Evolutionary conservation across 225 moss, liverwort and hornwort genomes (phyloP), one percentile per base, ranked within the genome.

Genomic region (Marchantia paleacea): DNA sequence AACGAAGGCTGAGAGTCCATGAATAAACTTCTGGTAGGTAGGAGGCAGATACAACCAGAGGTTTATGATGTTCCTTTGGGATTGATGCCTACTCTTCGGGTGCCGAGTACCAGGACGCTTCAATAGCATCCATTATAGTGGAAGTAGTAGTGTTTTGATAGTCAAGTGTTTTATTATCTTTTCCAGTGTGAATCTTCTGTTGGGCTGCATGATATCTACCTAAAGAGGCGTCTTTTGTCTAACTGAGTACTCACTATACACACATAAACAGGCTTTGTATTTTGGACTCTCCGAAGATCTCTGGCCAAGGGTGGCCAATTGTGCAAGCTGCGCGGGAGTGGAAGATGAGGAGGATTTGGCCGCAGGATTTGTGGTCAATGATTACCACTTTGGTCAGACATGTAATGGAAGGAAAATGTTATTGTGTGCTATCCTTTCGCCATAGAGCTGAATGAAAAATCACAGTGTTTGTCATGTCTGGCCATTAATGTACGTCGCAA

Each of bases 281-380:
- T 16, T 66, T 70, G 70, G 22, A 70, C 20, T 70, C 66, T 48
- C 48, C 15, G 47, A n/a, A 52, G 72, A 49, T 50, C 72, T 72
- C 72, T 12, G 72, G 50, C 72, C 72, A 72, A 52, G 51, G 31
- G 51, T 48, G 70, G 49, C 48, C 50, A n/a, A 72, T 22, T 72
- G 52, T n/a, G 11, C 51, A 50, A 72, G 72, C 72, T 72, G 72
- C 72, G 72, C 72, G 52, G 72, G 51, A 51, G 72, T 72, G 72
- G 72, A 72, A 72, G 72, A 51, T 31, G 22, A 72, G 10, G 51
- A 72, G 72, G 50, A 72, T 72, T 72, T 52, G 72, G 22, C 51
- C 72, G 19, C 72, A 51, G 52, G 50, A 51, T 72, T 72, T 72
- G 72, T 72, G 72, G 72, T 51, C 72, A 50, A 48, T 72, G 50